Evolutionary conservation across 768 basidiomycete genomes (phyloP).

Genomic region (Hirschioporus abietinus): DNA sequence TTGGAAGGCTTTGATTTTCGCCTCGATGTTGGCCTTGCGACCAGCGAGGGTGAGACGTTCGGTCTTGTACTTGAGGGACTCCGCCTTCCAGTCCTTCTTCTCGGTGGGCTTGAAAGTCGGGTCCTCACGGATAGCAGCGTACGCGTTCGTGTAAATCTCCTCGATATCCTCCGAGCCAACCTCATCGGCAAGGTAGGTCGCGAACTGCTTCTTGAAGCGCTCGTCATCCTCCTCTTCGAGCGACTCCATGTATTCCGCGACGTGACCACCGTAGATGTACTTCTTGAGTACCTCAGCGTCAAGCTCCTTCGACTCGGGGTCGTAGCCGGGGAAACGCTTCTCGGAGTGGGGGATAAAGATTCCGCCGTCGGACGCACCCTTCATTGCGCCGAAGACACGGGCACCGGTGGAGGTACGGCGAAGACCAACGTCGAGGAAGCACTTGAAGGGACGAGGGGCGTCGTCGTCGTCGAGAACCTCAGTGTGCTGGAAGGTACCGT

Average conservation of each 20-base stretch:
- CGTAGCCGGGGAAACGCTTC: slow-evolving; percentile 97
- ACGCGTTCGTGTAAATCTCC: slow-evolving; percentile 89
- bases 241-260: slow-evolving; percentile 99
- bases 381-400: slow-evolving; percentile 97
- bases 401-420: slow-evolving; percentile 97
- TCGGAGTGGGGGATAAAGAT: slow-evolving; percentile 97
- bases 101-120: slow-evolving; percentile 86
- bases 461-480: slow-evolving; percentile 87
- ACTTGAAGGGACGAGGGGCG: slow-evolving; percentile 97
- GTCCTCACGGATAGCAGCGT: slow-evolving; percentile 94
- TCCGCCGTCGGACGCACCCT: slow-evolving; percentile 97
- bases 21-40: slow-evolving; percentile 75
- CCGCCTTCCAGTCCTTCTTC: slow-evolving; percentile 91
- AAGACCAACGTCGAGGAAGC: slow-evolving; percentile 97
- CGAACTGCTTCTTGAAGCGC: slow-evolving; percentile 98
- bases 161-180: slow-evolving; percentile 96
- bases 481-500: slow-evolving; percentile 79
- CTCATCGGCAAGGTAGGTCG: slow-evolving; percentile 92
- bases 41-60: slow-evolving; percentile 68
- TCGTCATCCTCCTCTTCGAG: slow-evolving; percentile 99
- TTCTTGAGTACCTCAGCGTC: slow-evolving; percentile 94
- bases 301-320: slow-evolving; percentile 86
- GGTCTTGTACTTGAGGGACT: slow-evolving; percentile 65
- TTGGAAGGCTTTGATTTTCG: slow-evolving; percentile 89
- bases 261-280: slow-evolving; percentile 96